Evolutionary conservation across 1,284 basidiomycete genomes (phyloP).

Genomic region (Cutaneotrichosporon sp.): DNA sequence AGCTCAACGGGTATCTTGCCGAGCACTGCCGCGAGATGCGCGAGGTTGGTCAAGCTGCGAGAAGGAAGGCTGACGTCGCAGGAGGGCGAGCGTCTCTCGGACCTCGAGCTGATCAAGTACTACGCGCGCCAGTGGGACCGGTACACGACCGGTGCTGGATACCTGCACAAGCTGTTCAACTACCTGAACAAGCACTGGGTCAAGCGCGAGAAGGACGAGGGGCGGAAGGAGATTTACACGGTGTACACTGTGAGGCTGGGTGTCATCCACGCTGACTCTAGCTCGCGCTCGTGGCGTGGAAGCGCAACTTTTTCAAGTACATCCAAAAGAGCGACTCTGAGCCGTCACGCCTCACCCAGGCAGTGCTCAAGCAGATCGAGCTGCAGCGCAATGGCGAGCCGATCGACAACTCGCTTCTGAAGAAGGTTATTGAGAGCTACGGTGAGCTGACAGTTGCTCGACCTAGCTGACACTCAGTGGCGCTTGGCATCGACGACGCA

Average conservation of each 20-base stretch:
- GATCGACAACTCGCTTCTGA: constrained; percentile 88
- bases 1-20: constrained; percentile 78
- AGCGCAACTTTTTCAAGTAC: constrained; percentile 79
- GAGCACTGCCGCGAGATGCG: constrained; percentile 66
- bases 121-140: constrained; percentile 93
- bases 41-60: constrained; percentile 53
- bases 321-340: constrained; percentile 62
- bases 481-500: constrained; percentile 84
- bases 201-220: constrained; percentile 96
- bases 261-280: constrained; percentile 37
- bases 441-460: constrained; percentile 41
- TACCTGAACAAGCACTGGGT: constrained; percentile 99
- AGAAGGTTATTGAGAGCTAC: constrained; percentile 94
- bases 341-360: constrained; percentile 74
- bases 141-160: constrained; percentile 94
- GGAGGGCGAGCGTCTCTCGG: constrained; percentile 73
- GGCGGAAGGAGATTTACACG: constrained; percentile 87
- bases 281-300: constrained; percentile 96
- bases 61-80: constrained; percentile 38
- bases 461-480: constrained; percentile 55
- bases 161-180: constrained; percentile 90
- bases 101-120: constrained; percentile 82
- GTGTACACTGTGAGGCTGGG: constrained; percentile 79
- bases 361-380: constrained; percentile 83
- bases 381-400: constrained; percentile 90